A percentile compares a stretch with the other conserved stretches of the same genome.
Conservation (phyloP, 768 basidiomycete genomes). For the Lactarius sp. region DNA sequence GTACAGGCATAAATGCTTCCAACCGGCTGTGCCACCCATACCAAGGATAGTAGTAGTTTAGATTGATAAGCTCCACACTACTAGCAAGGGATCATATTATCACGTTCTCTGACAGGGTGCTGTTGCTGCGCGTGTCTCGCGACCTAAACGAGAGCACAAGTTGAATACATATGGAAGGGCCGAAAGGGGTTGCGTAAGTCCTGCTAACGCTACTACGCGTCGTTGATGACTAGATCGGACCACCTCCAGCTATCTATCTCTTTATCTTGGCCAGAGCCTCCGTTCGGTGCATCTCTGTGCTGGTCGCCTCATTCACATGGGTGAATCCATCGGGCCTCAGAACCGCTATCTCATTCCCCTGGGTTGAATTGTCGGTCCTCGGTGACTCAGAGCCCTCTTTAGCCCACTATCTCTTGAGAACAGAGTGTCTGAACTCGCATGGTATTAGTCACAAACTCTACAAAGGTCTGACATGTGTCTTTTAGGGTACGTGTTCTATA, state of each 20-base stretch:
- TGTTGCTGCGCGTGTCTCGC: no score
- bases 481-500: slow-evolving; percentile 34
- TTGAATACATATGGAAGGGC: slow-evolving; percentile 51
- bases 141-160: slow-evolving; percentile 28
- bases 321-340: slow-evolving; percentile 32
- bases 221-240: neutral
- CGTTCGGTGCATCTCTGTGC: neutral
- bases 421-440: neutral
- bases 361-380: slow-evolving; percentile 54
- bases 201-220: neutral
- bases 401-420: neutral
- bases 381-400: slow-evolving; percentile 15
- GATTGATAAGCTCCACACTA: slow-evolving; percentile 46
- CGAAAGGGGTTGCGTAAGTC: slow-evolving; percentile 43
- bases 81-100: slow-evolving; percentile 55
- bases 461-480: neutral
- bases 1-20: neutral
- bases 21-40: neutral
- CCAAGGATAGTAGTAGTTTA: slow-evolving; percentile 45
- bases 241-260: slow-evolving; percentile 32
- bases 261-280: slow-evolving; percentile 36
- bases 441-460: neutral
- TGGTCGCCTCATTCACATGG: neutral
- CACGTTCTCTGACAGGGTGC: slow-evolving; percentile 45
- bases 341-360: slow-evolving; percentile 63